A percentile compares a stretch with the other conserved stretches of the same genome.
Conservation (phyloP, 306 rosid genomes). For the Castanea sativa region DNA sequence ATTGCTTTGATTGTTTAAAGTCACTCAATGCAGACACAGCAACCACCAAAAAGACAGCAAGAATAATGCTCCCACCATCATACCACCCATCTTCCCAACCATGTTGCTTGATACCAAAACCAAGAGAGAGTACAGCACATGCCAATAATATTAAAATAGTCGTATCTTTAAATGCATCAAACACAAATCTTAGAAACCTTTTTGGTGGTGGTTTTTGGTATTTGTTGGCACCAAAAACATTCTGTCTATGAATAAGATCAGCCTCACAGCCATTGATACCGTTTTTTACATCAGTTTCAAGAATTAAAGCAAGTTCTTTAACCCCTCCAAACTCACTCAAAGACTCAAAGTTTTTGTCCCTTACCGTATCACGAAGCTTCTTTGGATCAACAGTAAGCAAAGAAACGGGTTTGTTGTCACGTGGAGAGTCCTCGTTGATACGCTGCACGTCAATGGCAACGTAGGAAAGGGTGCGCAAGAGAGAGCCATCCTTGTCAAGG, state of each 20-base stretch:
- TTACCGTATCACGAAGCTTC: background rate
- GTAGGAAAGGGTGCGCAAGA: slow-evolving; percentile 17
- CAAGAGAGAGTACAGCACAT: slow-evolving; percentile 16
- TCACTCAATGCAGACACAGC: slow-evolving; percentile 15
- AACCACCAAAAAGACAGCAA: slow-evolving; percentile 17
- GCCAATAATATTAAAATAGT: slow-evolving; percentile 18
- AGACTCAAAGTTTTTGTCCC: slow-evolving; percentile 9
- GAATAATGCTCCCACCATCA: slow-evolving; percentile 27
- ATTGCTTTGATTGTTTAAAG: slow-evolving; percentile 26
- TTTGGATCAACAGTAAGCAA: slow-evolving; percentile 3
- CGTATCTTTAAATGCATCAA: slow-evolving; percentile 19
- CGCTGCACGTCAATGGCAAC: slow-evolving; percentile 14
- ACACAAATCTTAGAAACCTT: slow-evolving; percentile 8
- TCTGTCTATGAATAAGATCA: background rate
- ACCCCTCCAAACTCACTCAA: slow-evolving; percentile 20
- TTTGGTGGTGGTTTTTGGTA: slow-evolving; percentile 2
- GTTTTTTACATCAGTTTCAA: background rate
- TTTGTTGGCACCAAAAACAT: background rate
- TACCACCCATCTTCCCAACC: slow-evolving; percentile 29
- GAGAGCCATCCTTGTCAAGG: background rate
- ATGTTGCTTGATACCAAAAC: slow-evolving; percentile 21
- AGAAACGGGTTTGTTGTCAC: too few relatives aligned
- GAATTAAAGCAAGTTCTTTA: background rate
- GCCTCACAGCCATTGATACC: slow-evolving; percentile 2
- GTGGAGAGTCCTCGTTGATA: background rate